Evolutionary conservation across 2,329 filamentous ascomycete genomes (phyloP).

Genomic region (Aspergillus sp.): DNA sequence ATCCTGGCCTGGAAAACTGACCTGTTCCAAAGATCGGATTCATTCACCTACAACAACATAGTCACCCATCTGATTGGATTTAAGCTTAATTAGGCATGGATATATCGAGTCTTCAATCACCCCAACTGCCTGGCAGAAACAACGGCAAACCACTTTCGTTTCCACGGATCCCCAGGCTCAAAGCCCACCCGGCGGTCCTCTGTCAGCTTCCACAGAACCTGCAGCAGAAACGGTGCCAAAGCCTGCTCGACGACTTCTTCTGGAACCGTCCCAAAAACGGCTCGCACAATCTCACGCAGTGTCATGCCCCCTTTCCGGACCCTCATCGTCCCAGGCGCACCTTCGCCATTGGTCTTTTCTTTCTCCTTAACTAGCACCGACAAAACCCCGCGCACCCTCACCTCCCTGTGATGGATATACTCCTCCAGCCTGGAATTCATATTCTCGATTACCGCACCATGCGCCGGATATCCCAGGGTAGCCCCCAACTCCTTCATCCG

Average conservation of each 20-base stretch:
- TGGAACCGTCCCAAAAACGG: slow-evolving; percentile 41
- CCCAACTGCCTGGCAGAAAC: not conserved
- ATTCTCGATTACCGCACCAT: slow-evolving; percentile 42
- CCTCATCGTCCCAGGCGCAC: no score
- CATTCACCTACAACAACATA: no score
- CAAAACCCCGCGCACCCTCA: slow-evolving; percentile 11
- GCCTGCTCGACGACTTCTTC: slow-evolving; percentile 36
- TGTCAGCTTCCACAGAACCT: slow-evolving; percentile 46
- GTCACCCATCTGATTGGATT: no score
- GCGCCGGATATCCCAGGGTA: slow-evolving; percentile 45
- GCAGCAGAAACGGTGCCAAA: slow-evolving; percentile 44
- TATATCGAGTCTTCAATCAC: no score
- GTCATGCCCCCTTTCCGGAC: no score
- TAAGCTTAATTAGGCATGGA: no score
- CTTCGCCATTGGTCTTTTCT: no score
- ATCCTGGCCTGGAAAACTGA: no score
- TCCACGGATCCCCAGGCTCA: slow-evolving; percentile 32
- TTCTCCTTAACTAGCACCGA: not conserved
- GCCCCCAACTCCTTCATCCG: slow-evolving; percentile 39
- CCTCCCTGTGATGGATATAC: slow-evolving; percentile 40
- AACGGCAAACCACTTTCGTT: slow-evolving; percentile 33
- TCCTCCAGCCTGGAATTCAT: slow-evolving; percentile 38
- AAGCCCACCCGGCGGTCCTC: slow-evolving; percentile 47
- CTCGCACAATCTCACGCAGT: slow-evolving; percentile 40
- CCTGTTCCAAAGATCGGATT: no score